phyloP scores from a whole-genome alignment of 1,139 yeast genomes.

The Geotrichum fermentans region DNA sequence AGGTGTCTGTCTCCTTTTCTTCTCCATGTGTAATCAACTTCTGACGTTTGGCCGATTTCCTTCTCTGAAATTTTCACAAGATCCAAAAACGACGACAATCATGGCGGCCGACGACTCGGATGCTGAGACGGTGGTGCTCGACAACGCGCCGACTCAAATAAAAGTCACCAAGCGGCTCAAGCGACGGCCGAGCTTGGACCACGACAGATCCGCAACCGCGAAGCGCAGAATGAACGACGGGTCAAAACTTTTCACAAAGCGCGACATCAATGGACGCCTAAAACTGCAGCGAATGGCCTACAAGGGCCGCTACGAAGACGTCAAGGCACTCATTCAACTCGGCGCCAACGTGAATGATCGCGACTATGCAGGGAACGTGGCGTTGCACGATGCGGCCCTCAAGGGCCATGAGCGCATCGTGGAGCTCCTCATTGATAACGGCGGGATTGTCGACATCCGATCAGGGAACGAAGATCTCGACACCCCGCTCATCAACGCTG shows the following conservation, averaged over 20 bases:
- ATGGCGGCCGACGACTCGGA: slow-evolving; percentile 24
- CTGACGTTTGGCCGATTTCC: too few species aligned
- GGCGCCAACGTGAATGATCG: slow-evolving; percentile 78
- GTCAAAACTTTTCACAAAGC: slow-evolving; percentile 20
- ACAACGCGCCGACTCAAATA: slow-evolving; percentile 22
- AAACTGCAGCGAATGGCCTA: slow-evolving; percentile 79
- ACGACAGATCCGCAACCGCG: neutral
- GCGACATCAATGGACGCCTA: slow-evolving; percentile 83
- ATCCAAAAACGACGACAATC: too few species aligned
- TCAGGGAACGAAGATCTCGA: slow-evolving; percentile 79
- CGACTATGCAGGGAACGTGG: slow-evolving; percentile 87
- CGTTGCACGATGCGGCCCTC: slow-evolving; percentile 85
- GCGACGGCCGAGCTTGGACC: slow-evolving; percentile 19
- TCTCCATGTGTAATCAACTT: too few species aligned
- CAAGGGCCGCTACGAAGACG: slow-evolving; percentile 64
- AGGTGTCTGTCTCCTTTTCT: too few species aligned
- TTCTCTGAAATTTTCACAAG: too few species aligned
- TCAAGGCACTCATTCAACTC: slow-evolving; percentile 48
- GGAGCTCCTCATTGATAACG: slow-evolving; percentile 34
- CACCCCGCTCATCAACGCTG: slow-evolving; percentile 88
- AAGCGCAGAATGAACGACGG: neutral
- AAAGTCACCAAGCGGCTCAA: slow-evolving; percentile 23
- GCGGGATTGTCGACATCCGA: slow-evolving; percentile 61
- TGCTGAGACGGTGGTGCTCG: slow-evolving; percentile 38
- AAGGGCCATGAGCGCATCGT: slow-evolving; percentile 51